phyloP scores from a whole-genome alignment of 345 rosid species.

The Mallotus nudiflorus region DNA sequence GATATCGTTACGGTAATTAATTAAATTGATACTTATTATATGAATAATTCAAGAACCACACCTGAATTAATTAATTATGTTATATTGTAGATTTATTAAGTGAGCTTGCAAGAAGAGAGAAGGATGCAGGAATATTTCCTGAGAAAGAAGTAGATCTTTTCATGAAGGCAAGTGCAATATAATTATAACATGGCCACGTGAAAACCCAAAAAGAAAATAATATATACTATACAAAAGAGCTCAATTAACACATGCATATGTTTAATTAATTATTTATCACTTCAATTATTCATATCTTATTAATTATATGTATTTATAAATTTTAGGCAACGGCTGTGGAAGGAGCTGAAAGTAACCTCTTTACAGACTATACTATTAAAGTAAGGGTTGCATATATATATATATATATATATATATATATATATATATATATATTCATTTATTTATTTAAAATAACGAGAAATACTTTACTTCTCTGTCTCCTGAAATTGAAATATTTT shows the following conservation, averaged over 20 bases:
- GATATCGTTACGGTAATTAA: constrained; percentile 72
- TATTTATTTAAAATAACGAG: too few relatives aligned
- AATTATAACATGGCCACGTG: too few relatives aligned
- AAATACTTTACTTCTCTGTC: too few relatives aligned
- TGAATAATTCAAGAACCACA: too few relatives aligned
- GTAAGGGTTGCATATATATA: constrained; percentile 43
- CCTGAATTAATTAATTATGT: background rate
- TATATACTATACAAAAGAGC: too few relatives aligned
- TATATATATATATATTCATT: too few relatives aligned
- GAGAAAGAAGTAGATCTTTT: constrained; percentile 92
- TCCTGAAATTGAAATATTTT: too few relatives aligned
- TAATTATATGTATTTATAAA: background rate
- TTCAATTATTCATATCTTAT: background rate
- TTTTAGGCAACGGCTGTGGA: constrained; percentile 72
- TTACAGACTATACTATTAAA: constrained; percentile 87
- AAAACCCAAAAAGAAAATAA: too few relatives aligned
- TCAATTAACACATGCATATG: too few relatives aligned
- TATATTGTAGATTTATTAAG: constrained; percentile 55
- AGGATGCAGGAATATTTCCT: constrained; percentile 76
- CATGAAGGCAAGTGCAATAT: constrained; percentile 60
- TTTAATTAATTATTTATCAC: too few relatives aligned
- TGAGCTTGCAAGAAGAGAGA: constrained; percentile 86
- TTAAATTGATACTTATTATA: background rate
- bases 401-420: too few relatives aligned
- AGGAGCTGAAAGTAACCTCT: constrained; percentile 75